These are phyloP conservation scores for Candida chilensis DNA, from an alignment of 805 yeast species.

Conservation along the genomic window DNA sequence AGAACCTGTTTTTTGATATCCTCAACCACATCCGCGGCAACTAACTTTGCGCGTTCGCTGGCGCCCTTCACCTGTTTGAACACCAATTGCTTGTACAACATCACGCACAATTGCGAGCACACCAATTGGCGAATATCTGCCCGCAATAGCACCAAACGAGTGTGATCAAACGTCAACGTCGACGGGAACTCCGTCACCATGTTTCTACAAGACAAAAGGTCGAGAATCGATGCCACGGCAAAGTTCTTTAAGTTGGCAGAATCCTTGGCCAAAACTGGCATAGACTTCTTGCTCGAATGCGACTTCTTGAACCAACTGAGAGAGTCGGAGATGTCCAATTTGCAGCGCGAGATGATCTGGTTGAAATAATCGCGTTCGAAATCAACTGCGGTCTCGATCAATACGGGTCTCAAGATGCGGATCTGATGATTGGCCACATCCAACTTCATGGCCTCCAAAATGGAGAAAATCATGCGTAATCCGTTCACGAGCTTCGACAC, in stretches of 20 bases:
- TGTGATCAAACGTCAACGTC: conserved; percentile 75
- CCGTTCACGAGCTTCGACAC: conserved; percentile 59
- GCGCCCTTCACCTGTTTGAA: conserved; percentile 21
- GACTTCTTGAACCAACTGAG: conserved; percentile 54
- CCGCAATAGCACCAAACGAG: conserved; percentile 65
- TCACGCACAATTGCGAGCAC: conserved; percentile 66
- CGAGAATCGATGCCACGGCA: conserved; percentile 45
- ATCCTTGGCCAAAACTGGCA: too few species aligned
- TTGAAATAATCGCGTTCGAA: conserved; percentile 81
- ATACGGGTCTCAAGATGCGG: conserved; percentile 71
- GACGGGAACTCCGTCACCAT: conserved; percentile 80
- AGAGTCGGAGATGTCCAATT: conserved; percentile 50
- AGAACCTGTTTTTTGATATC: conserved; percentile 61
- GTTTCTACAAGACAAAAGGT: conserved; percentile 65
- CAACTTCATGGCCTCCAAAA: conserved; percentile 88
- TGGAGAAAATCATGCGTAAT: conserved; percentile 65
- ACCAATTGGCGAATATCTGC: conserved; percentile 84
- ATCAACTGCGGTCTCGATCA: conserved; percentile 80
- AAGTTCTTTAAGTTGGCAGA: conserved; percentile 27
- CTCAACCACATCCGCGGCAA: conserved; percentile 25
- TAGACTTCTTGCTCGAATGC: conserved; percentile 9
- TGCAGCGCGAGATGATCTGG: conserved; percentile 41
- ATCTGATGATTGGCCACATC: conserved; percentile 95
- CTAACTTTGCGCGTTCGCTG: too few species aligned
- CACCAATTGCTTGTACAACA: conserved; percentile 63